Conservation (phyloP, 495 filamentous ascomycete genomes). For the Stereocaulon alpinum region DNA sequence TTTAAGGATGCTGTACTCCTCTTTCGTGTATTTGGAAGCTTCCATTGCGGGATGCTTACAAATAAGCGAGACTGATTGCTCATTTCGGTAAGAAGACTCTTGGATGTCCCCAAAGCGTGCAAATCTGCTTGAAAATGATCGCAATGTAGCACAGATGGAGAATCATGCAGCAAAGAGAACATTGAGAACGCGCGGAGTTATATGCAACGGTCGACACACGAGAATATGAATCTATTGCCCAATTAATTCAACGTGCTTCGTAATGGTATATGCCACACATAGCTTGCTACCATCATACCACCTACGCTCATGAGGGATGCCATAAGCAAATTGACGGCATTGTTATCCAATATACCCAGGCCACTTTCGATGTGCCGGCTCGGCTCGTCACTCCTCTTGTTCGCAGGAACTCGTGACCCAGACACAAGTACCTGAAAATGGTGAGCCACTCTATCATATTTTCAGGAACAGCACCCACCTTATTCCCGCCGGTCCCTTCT, state of each 20-base stretch:
- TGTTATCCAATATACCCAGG: constrained; percentile 77
- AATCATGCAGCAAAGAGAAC: background rate
- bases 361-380: constrained; percentile 66
- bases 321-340: constrained; percentile 88
- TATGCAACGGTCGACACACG: background rate
- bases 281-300: constrained; percentile 54
- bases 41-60: background rate
- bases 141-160: background rate
- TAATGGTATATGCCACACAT: constrained; percentile 32
- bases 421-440: constrained; percentile 16
- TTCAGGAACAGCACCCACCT: constrained; percentile 43
- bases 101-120: background rate
- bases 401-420: constrained; percentile 3
- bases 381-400: constrained; percentile 40
- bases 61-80: background rate
- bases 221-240: background rate
- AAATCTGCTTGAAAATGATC: background rate
- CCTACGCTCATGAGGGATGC: constrained; percentile 67
- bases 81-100: no score
- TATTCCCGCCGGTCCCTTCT: constrained; percentile 74
- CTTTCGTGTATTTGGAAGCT: background rate
- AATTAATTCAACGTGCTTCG: constrained; percentile 7
- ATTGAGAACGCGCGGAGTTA: background rate
- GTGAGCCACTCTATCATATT: constrained; percentile 2
- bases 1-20: background rate